Evolutionary conservation across 2,329 filamentous ascomycete genomes (phyloP).

Genomic region (Colletotrichum sp.): DNA sequence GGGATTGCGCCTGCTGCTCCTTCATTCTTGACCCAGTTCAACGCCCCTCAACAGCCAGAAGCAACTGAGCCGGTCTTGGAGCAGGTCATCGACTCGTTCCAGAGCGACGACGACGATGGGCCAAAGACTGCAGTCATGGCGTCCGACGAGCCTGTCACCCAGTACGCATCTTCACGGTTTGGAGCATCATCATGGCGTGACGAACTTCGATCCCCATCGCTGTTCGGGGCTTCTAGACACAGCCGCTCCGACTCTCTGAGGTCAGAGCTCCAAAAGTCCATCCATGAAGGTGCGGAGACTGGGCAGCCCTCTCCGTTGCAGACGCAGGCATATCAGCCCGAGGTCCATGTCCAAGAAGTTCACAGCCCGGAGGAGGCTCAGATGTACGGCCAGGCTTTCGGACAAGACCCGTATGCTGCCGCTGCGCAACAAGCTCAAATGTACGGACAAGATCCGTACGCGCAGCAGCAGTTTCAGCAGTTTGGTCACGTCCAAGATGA

Average conservation of each 20-base stretch:
- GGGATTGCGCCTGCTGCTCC: background rate
- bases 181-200: slow-evolving; percentile 10
- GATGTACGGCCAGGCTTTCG: background rate
- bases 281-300: background rate
- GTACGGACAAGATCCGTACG: background rate
- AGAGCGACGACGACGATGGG: slow-evolving; percentile 6
- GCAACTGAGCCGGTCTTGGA: background rate
- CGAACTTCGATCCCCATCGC: slow-evolving; percentile 1
- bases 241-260: slow-evolving; percentile 12
- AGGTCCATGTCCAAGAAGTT: background rate
- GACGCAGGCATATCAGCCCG: background rate
- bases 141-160: background rate
- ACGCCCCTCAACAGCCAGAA: background rate
- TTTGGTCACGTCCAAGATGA: background rate
- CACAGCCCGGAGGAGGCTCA: background rate
- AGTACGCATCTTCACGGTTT: slow-evolving; percentile 12
- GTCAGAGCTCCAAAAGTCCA: background rate
- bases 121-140: slow-evolving; percentile 5
- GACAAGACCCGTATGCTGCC: background rate
- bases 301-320: background rate
- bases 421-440: background rate
- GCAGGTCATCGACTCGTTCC: slow-evolving; percentile 13
- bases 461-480: background rate
- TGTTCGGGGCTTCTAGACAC: slow-evolving; percentile 2
- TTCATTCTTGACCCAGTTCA: slow-evolving; percentile 3